Percentiles rank a stretch among this genome's conserved stretches.
These are phyloP conservation scores for Hansenula sp. DNA, from an alignment of 1,139 yeast species.

Conservation along the genomic window DNA sequence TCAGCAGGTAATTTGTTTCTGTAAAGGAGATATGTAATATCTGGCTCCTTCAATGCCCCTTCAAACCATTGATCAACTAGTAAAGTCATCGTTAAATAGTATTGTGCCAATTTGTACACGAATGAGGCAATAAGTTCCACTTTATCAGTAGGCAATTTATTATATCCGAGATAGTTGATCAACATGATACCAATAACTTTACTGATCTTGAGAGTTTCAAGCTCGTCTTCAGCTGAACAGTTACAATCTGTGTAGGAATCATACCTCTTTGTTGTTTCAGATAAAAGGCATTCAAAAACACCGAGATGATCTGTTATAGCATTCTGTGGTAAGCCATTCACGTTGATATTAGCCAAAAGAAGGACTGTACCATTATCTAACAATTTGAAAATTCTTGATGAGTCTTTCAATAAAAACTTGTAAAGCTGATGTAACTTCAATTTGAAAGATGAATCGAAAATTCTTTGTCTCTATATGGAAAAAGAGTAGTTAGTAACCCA, in stretches of 20 bases:
- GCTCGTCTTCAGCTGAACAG: not conserved
- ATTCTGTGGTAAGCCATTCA: not conserved
- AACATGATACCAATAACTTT: not conserved
- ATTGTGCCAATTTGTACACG: not conserved
- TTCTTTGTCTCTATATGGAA: not conserved
- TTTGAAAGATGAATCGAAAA: not conserved
- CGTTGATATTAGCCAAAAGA: not conserved
- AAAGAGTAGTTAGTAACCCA: not conserved
- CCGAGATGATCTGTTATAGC: not conserved
- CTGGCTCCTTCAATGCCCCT: constrained; percentile 1
- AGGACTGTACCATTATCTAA: not conserved
- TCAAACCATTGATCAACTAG: constrained; percentile 3
- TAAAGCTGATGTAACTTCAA: not conserved
- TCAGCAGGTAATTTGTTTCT: not conserved
- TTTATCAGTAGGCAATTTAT: not conserved
- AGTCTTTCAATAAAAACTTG: not conserved
- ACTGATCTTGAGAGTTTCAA: not conserved
- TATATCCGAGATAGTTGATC: constrained; percentile 1
- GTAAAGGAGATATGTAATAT: not conserved
- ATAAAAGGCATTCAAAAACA: constrained; percentile 1
- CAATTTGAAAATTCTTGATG: not conserved
- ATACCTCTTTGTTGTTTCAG: not conserved
- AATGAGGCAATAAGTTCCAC: constrained; percentile 1
- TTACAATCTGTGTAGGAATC: not conserved
- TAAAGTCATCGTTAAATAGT: not conserved